Evolutionary conservation across 2,329 filamentous ascomycete genomes (phyloP), one percentile per base, ranked within the genome.

Genomic region (Basipetospora chlamydospora): DNA sequence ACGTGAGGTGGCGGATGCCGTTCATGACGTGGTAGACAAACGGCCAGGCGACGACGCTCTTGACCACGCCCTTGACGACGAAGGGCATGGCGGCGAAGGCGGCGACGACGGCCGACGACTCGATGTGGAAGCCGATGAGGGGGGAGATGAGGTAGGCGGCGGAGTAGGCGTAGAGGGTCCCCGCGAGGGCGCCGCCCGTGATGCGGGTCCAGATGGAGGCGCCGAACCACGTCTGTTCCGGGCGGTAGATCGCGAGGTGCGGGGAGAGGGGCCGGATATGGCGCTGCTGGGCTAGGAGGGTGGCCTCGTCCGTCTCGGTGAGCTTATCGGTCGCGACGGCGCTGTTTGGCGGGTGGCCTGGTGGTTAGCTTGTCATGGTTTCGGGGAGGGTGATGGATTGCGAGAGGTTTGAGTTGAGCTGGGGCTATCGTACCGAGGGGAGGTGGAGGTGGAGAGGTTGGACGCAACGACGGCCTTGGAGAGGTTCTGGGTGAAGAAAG

Each of bases 161-260:
- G 44, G 80, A 77, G 66, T 84, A 94, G 55, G 74, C 58, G 70
- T 95, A 95, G 44, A 93, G 68, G 34, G 66, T 60, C 44, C 79
- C 82, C 41, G 77, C 78, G 46, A 92, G 69, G 41, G 68, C 58
- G 52, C 69, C 61, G 50, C 84, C 87, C n/a, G 84, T 88, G 63
- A 94, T 75, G 51, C 87, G 85, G 65, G 86, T 82, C 60, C 83
- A 69, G 46, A 70, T 67, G 40, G 66, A 75, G 48, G 76, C 77
- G 47, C 70, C 68, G 58, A 83, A 78, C 79, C 78, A 94, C 49
- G 84, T 90, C 62, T 95, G 81, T 59, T 84, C 76, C 41, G 80
- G 73, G 57, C 75, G 71, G 76, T 95, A 95, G 71, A 92, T 87
- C 52, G 63, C 57, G 44, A 95, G 73, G 56, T 95, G 86, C 38